Percentiles rank a stretch among this genome's conserved stretches.
These are phyloP conservation scores for Capsicum pubescens DNA, from an alignment of 257 asterid genomes.

Conservation along the genomic window DNA sequence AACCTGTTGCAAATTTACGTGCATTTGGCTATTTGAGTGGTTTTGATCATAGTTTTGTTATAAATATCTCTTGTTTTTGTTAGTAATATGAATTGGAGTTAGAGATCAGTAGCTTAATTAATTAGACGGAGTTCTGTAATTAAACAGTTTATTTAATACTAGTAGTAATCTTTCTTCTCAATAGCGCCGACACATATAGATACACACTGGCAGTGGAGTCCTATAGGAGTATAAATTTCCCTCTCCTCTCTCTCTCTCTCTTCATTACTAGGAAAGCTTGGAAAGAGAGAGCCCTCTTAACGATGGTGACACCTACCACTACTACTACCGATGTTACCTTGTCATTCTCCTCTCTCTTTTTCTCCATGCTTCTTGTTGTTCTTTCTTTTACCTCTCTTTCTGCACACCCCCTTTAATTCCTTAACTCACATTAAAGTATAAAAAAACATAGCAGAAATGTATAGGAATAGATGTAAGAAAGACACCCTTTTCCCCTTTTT, in stretches of 20 bases:
- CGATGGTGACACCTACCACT: constrained; percentile 58
- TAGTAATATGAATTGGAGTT: no score
- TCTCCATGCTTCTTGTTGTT: not conserved
- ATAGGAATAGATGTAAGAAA: constrained; percentile 21
- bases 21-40: no score
- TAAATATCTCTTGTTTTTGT: no score
- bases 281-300: constrained; percentile 61
- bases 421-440: not conserved
- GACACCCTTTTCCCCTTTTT: constrained; percentile 3
- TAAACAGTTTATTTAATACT: constrained; percentile 5
- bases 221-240: not conserved
- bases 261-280: constrained; percentile 54
- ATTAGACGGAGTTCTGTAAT: not conserved
- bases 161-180: constrained; percentile 20
- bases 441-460: constrained; percentile 15
- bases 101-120: no score
- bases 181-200: constrained; percentile 57
- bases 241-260: constrained; percentile 45
- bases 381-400: not conserved
- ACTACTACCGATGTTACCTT: constrained; percentile 41
- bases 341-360: constrained; percentile 20
- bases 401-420: constrained; percentile 12
- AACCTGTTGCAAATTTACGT: no score
- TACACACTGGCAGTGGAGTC: constrained; percentile 2
- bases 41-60: no score